Conservation (phyloP, 2,329 filamentous ascomycete species). For the Aspergillus neoniger region DNA sequence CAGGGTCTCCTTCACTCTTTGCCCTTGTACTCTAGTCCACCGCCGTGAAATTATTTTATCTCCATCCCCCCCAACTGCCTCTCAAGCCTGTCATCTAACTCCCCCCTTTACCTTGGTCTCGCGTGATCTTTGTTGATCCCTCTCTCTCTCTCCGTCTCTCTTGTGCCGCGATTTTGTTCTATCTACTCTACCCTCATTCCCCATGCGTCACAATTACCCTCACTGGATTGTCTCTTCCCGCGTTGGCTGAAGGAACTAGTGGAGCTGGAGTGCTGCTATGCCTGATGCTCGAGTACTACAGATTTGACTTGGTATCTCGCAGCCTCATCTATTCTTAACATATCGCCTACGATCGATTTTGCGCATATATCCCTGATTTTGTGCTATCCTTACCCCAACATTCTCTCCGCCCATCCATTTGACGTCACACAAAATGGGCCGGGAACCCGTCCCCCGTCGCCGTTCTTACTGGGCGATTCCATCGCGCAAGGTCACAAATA, state of each 20-base stretch:
- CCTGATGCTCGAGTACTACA: neutral
- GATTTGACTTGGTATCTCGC: neutral
- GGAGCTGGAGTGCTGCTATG: neutral
- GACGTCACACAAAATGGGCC: neutral
- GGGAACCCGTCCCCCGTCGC: neutral
- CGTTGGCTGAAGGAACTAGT: neutral
- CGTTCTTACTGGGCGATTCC: neutral
- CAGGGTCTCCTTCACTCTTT: neutral
- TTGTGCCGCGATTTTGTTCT: no score
- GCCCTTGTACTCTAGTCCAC: neutral
- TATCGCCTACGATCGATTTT: no score
- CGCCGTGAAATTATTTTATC: neutral
- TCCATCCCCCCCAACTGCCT: neutral
- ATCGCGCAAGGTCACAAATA: constrained; percentile 8
- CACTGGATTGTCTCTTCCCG: neutral
- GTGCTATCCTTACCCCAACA: no score
- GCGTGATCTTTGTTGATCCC: neutral
- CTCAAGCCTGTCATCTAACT: no score
- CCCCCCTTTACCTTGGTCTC: neutral
- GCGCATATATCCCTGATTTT: no score
- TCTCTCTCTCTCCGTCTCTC: neutral
- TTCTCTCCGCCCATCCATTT: no score
- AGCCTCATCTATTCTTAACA: neutral
- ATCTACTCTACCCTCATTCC: neutral
- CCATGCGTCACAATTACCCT: neutral